Conservation (phyloP, 441 rosid species). For the Populus hybrid region DNA sequence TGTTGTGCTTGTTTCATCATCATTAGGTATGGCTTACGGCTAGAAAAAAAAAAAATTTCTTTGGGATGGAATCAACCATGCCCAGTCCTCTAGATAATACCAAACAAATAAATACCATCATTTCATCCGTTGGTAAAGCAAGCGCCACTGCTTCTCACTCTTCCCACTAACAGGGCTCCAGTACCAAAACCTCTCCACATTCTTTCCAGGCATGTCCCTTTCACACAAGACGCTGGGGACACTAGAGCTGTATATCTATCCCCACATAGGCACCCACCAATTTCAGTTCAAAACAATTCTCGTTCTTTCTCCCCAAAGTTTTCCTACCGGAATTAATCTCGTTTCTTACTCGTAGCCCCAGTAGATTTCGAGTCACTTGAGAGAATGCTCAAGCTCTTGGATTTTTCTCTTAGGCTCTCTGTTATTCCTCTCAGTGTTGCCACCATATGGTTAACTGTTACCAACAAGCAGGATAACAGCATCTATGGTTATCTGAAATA, state of each 20-base stretch:
- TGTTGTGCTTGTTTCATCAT: background rate
- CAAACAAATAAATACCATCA: conserved; percentile 17
- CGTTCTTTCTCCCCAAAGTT: background rate
- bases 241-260: background rate
- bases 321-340: background rate
- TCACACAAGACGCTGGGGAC: conserved; percentile 1
- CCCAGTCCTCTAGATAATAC: conserved; percentile 10
- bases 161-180: conserved; percentile 22
- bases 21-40: background rate
- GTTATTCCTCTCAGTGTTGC: conserved; percentile 71
- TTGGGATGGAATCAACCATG: conserved; percentile 8
- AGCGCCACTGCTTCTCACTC: conserved; percentile 39
- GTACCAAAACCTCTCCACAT: background rate
- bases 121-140: conserved; percentile 16
- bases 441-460: conserved; percentile 70
- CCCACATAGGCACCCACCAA: background rate
- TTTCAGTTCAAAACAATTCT: background rate
- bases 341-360: background rate
- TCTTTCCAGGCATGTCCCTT: conserved; percentile 10
- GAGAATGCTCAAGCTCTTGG: conserved; percentile 47
- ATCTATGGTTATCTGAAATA: conserved; percentile 53
- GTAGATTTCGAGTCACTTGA: background rate
- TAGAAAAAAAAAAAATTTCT: background rate
- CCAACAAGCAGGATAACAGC: conserved; percentile 58
- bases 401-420: conserved; percentile 61